Percentiles rank a stretch among this genome's conserved stretches.
These are phyloP conservation scores for Plantago major DNA, from an alignment of 257 asterid species.

Conservation along the genomic window DNA sequence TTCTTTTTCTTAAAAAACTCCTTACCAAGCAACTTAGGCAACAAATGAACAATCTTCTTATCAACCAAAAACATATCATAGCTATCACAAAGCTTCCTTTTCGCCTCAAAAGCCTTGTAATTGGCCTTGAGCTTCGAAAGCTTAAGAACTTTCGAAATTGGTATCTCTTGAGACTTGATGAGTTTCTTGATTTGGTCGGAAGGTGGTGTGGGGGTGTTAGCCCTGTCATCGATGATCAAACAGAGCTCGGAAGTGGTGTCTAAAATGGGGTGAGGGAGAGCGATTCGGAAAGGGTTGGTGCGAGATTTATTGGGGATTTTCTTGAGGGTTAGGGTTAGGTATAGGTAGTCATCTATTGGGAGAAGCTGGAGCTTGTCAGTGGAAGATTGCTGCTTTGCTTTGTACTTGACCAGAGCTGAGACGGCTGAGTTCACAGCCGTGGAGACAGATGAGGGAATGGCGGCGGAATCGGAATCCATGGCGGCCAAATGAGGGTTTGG, in stretches of 20 bases:
- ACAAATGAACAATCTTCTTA: constrained; percentile 68
- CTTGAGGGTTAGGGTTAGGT: constrained; percentile 68
- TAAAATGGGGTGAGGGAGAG: constrained; percentile 50
- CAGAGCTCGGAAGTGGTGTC: constrained; percentile 41
- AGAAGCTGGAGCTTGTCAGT: constrained; percentile 57
- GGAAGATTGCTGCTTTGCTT: constrained; percentile 36
- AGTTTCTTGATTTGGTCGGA: constrained; percentile 55
- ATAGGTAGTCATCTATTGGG: constrained; percentile 65
- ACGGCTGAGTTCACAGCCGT: constrained; percentile 43
- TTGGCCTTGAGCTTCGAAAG: constrained; percentile 67
- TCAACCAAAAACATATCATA: constrained; percentile 71
- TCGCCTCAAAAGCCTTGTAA: constrained; percentile 75
- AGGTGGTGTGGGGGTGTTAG: constrained; percentile 42
- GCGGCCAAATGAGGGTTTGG: too few species aligned
- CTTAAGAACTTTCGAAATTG: constrained; percentile 54
- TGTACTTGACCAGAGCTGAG: constrained; percentile 54
- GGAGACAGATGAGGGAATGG: constrained; percentile 3
- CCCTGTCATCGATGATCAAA: constrained; percentile 70
- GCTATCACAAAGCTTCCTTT: constrained; percentile 72
- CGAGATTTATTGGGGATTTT: constrained; percentile 68
- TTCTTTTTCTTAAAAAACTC: constrained; percentile 77
- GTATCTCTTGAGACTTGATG: constrained; percentile 47
- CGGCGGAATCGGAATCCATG: too few species aligned
- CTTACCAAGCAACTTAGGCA: constrained; percentile 82
- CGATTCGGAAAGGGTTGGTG: constrained; percentile 52